These are phyloP conservation scores for Hypoxylon sp. DNA, from an alignment of 2,329 filamentous ascomycete genomes.

Conservation along the genomic window DNA sequence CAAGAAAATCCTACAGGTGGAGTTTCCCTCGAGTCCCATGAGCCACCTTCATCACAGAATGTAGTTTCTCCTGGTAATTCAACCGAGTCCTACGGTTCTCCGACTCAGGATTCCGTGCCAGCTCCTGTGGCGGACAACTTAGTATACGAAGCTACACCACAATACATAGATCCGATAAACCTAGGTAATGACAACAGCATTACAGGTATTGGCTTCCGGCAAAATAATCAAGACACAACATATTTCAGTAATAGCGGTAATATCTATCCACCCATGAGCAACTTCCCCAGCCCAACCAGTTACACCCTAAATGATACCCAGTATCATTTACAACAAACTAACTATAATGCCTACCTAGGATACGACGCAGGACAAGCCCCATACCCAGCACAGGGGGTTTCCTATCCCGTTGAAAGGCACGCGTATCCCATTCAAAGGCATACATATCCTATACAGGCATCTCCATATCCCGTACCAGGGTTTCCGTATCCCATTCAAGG, in stretches of 20 bases:
- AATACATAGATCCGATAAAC: slow-evolving; percentile 24
- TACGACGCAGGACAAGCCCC: neutral
- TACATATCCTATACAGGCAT: neutral
- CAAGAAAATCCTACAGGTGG: neutral
- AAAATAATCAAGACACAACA: slow-evolving; percentile 5
- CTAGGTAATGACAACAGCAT: slow-evolving; percentile 9
- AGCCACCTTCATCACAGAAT: neutral
- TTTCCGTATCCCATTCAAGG: neutral
- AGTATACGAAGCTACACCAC: neutral
- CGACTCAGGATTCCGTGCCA: neutral
- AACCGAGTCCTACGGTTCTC: neutral
- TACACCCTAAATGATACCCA: neutral
- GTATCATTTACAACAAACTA: neutral
- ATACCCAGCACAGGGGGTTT: neutral
- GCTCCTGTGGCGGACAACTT: neutral
- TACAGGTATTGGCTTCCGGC: neutral
- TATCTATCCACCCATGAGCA: slow-evolving; percentile 1
- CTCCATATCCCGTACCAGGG: neutral
- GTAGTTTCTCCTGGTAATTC: neutral
- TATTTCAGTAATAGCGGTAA: slow-evolving; percentile 6
- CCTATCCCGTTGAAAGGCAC: neutral
- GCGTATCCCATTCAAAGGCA: neutral
- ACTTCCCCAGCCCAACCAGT: neutral
- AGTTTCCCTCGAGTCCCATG: neutral
- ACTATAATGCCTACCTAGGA: neutral